These are phyloP conservation scores for Ogataea methanolica DNA, from an alignment of 805 yeast species.

Conservation along the genomic window DNA sequence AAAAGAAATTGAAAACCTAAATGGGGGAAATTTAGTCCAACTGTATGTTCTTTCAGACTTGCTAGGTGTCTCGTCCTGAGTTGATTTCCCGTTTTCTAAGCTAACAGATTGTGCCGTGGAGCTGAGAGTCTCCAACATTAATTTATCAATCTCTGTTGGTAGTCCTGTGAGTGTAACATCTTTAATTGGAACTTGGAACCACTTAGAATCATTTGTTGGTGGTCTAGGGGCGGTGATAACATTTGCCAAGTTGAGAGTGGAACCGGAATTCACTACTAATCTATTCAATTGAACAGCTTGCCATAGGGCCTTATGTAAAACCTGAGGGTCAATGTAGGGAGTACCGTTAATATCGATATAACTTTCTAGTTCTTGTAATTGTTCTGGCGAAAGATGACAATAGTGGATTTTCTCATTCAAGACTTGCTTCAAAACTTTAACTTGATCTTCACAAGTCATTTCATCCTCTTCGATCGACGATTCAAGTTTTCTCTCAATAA, in stretches of 20 bases:
- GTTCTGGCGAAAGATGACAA: conserved; percentile 46
- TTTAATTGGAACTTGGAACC: conserved; percentile 40
- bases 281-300: conserved; percentile 39
- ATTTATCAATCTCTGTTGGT: conserved; percentile 33
- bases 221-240: conserved; percentile 22
- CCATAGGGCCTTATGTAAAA: conserved; percentile 47
- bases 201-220: conserved; percentile 27
- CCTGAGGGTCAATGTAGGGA: conserved; percentile 34
- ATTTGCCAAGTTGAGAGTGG: conserved; percentile 26
- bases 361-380: conserved; percentile 40
- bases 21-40: conserved; percentile 48
- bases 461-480: background rate
- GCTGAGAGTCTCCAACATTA: conserved; percentile 21
- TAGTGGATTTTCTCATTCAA: conserved; percentile 40
- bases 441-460: conserved; percentile 12
- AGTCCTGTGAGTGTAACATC: conserved; percentile 46
- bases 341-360: conserved; percentile 32
- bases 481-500: conserved; percentile 35
- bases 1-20: conserved; percentile 49
- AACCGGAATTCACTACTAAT: conserved; percentile 29
- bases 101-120: conserved; percentile 7
- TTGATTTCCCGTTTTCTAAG: conserved; percentile 22
- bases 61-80: conserved; percentile 16
- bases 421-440: conserved; percentile 25
- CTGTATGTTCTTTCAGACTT: conserved; percentile 21